Evolutionary conservation across 2,329 filamentous ascomycete species (phyloP).

Genomic region (Colletotrichum eleusines): DNA sequence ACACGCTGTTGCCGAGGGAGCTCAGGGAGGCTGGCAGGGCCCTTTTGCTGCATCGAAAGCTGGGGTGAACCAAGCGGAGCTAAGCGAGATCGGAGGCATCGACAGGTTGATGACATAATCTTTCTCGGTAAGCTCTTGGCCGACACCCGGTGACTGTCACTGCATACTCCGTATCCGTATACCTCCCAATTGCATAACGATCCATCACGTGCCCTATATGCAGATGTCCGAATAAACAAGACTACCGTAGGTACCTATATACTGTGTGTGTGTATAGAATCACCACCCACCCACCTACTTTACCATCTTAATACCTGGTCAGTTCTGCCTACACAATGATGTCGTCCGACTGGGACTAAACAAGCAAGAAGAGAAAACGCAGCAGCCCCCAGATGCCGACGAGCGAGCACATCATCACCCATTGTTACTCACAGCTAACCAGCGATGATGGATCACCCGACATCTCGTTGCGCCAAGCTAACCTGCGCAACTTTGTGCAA

Average conservation of each 20-base stretch:
- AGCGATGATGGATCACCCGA: not conserved
- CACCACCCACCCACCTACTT: too few species aligned
- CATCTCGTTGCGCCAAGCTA: not conserved
- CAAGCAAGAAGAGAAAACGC: not conserved
- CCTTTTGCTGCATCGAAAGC: not conserved
- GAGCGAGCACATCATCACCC: not conserved
- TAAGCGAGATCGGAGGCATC: constrained; percentile 28
- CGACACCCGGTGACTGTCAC: too few species aligned
- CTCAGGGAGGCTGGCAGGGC: not conserved
- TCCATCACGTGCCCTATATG: not conserved
- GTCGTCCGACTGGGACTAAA: too few species aligned
- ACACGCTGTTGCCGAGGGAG: not conserved
- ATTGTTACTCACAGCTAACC: constrained; percentile 4
- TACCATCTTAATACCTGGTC: too few species aligned
- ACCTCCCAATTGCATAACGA: not conserved
- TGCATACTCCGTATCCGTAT: not conserved
- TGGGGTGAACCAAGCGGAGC: constrained; percentile 2
- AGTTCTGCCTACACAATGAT: not conserved
- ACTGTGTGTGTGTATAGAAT: too few species aligned
- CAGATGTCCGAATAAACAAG: too few species aligned
- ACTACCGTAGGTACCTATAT: too few species aligned
- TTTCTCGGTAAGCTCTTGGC: not conserved
- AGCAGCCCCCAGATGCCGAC: not conserved
- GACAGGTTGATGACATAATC: not conserved
- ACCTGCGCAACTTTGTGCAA: constrained; percentile 26